These are phyloP conservation scores for Eremothecium sinecaudum DNA, from an alignment of 1,139 yeast genomes.

Conservation along the genomic window DNA sequence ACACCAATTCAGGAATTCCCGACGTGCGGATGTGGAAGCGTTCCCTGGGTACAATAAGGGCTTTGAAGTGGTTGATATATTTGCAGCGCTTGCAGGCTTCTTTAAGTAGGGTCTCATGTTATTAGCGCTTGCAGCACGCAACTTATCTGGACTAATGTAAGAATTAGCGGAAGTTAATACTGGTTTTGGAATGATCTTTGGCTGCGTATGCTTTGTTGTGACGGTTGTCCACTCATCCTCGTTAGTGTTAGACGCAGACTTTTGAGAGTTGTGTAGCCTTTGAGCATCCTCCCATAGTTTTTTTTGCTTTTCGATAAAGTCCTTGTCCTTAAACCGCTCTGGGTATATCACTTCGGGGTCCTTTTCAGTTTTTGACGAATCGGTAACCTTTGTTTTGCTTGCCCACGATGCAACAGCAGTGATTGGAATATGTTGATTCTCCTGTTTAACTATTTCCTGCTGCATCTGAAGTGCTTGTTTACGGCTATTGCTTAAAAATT, in stretches of 20 bases:
- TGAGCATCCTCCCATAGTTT: constrained; percentile 26
- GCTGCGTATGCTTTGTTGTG: constrained; percentile 9
- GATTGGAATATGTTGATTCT: constrained; percentile 15
- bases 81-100: constrained; percentile 4
- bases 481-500: constrained; percentile 15
- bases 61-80: constrained; percentile 15
- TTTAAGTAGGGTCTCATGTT: constrained; percentile 8
- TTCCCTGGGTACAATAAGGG: constrained; percentile 31
- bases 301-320: constrained; percentile 23
- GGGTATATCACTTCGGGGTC: constrained; percentile 17
- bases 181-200: constrained; percentile 7
- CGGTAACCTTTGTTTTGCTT: constrained; percentile 14
- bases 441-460: constrained; percentile 20
- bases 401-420: constrained; percentile 29
- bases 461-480: constrained; percentile 19
- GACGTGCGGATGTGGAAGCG: constrained; percentile 34
- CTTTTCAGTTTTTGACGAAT: constrained; percentile 21
- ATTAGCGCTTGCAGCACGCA: constrained; percentile 20
- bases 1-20: constrained; percentile 82
- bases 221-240: constrained; percentile 27
- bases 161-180: constrained; percentile 13
- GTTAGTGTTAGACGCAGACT: constrained; percentile 7
- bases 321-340: constrained; percentile 19
- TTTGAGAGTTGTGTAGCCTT: constrained; percentile 12
- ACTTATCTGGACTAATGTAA: constrained; percentile 18